Evolutionary conservation across 2,329 filamentous ascomycete species (phyloP).

Genomic region (Tolypocladium cylindrosporum): DNA sequence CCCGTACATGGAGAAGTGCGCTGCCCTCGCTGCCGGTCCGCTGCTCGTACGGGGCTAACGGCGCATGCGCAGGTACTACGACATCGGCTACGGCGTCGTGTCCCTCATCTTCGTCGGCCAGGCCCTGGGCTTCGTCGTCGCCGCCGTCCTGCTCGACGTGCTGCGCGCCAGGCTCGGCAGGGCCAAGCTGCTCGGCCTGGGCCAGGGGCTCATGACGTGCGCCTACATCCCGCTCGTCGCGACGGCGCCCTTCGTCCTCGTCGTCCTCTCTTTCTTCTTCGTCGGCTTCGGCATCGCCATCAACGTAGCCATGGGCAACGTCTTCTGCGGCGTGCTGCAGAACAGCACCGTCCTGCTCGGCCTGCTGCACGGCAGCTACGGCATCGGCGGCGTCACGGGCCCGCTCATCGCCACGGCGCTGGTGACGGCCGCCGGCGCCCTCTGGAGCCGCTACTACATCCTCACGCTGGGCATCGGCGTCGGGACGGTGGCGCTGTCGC

Average conservation of each 20-base stretch:
- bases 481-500: conserved; percentile 45
- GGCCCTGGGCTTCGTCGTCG: conserved; percentile 65
- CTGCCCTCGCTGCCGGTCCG: not conserved
- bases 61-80: conserved; percentile 41
- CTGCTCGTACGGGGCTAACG: not conserved
- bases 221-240: conserved; percentile 57
- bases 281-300: conserved; percentile 49
- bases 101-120: conserved; percentile 76
- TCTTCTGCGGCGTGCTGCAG: conserved; percentile 45
- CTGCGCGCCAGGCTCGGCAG: conserved; percentile 55
- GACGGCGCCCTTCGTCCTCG: conserved; percentile 58
- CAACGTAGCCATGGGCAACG: conserved; percentile 47
- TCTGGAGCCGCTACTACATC: conserved; percentile 67
- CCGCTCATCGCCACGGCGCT: conserved; percentile 69
- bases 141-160: conserved; percentile 58
- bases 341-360: conserved; percentile 48
- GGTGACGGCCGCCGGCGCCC: conserved; percentile 44
- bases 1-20: conserved; percentile 63
- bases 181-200: conserved; percentile 50
- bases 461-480: conserved; percentile 50
- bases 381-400: conserved; percentile 53
- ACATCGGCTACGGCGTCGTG: conserved; percentile 67
- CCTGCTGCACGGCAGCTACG: conserved; percentile 57
- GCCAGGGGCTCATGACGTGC: conserved; percentile 43
- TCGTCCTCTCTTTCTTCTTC: conserved; percentile 61